phyloP scores from a whole-genome alignment of 306 rosid species.

The Spatholobus suberectus region DNA sequence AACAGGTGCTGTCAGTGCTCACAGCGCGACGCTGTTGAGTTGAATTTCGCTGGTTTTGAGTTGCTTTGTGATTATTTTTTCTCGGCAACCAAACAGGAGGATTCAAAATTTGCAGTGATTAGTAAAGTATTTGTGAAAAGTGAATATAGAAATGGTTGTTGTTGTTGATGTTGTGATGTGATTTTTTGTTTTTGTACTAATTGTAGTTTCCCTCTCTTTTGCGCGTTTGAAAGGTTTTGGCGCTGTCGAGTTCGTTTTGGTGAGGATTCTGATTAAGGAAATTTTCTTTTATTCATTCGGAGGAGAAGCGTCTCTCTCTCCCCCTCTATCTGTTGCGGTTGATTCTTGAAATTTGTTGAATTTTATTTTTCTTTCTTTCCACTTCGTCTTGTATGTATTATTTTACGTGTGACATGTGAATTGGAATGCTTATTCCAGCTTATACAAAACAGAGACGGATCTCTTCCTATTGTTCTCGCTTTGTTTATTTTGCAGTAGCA shows the following conservation, averaged over 20 bases:
- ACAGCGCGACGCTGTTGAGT: constrained; percentile 31
- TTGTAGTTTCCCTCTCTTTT: constrained; percentile 55
- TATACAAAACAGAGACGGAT: constrained; percentile 70
- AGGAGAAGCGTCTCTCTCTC: constrained; percentile 55
- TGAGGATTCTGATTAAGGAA: constrained; percentile 90
- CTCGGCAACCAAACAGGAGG: constrained; percentile 67
- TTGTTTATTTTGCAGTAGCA: constrained; percentile 87
- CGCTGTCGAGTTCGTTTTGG: constrained; percentile 82
- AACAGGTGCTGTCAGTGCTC: constrained; percentile 33
- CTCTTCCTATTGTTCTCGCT: constrained; percentile 79
- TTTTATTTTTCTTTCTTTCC: neutral
- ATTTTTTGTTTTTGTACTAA: constrained; percentile 47
- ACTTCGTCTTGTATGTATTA: constrained; percentile 2
- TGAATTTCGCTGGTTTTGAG: constrained; percentile 43
- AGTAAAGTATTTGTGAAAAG: constrained; percentile 41
- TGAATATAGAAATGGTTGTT: constrained; percentile 43
- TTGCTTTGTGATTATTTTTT: constrained; percentile 39
- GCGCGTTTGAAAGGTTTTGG: constrained; percentile 75
- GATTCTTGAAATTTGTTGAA: constrained; percentile 52
- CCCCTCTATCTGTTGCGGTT: constrained; percentile 59
- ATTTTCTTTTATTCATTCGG: constrained; percentile 71
- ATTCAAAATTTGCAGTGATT: constrained; percentile 37
- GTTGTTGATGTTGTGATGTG: constrained; percentile 9
- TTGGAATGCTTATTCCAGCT: constrained; percentile 52
- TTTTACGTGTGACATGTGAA: constrained; percentile 37